Percentiles rank a stretch among this genome's conserved stretches.
Evolutionary conservation across 257 asterid genomes (phyloP).

Genomic region (Nicotiana sylvestris): DNA sequence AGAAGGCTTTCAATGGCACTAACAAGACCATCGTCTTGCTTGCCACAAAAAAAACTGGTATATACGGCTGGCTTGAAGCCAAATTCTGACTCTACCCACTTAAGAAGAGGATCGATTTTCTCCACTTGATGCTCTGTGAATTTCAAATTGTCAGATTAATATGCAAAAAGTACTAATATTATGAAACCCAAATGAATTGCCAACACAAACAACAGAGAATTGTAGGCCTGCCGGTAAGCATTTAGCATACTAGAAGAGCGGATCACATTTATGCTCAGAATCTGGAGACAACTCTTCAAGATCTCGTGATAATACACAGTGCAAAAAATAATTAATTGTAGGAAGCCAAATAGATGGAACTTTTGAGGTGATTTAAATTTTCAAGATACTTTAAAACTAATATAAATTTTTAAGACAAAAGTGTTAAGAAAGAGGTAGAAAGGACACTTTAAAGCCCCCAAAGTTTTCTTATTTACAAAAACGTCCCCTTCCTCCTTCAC

Average conservation of each 20-base stretch:
- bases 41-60: slow-evolving; percentile 82
- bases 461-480: too few species aligned
- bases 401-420: too few species aligned
- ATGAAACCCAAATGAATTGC: neutral
- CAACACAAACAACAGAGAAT: neutral
- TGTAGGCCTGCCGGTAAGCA: neutral
- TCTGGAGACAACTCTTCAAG: neutral
- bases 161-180: neutral
- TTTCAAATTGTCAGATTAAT: neutral
- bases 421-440: too few species aligned
- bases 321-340: neutral
- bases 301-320: neutral
- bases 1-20: slow-evolving; percentile 59
- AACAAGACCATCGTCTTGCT: slow-evolving; percentile 66
- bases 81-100: slow-evolving; percentile 85
- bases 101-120: slow-evolving; percentile 68
- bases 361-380: too few species aligned
- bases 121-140: slow-evolving; percentile 74
- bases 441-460: too few species aligned
- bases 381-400: too few species aligned
- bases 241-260: neutral
- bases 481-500: too few species aligned
- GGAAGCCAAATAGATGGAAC: neutral
- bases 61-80: slow-evolving; percentile 65
- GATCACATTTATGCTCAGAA: neutral